These are phyloP conservation scores for Candida silvatica DNA, from an alignment of 805 yeast genomes.

Conservation along the genomic window DNA sequence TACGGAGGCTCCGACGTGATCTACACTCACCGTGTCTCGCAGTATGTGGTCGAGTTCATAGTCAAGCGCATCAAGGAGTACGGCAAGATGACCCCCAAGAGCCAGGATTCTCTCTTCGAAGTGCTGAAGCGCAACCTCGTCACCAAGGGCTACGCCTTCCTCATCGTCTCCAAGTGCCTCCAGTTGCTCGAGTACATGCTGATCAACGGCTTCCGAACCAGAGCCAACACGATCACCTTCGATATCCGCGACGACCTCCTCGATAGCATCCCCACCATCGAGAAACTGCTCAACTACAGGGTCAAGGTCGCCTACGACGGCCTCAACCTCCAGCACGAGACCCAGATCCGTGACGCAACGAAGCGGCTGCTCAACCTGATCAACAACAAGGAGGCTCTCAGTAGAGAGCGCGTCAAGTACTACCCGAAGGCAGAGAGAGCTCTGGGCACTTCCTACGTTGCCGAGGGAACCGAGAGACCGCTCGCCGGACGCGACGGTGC, in stretches of 20 bases:
- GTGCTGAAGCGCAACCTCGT: conserved; percentile 18
- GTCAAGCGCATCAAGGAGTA: conserved; percentile 13
- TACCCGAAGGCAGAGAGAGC: conserved; percentile 8
- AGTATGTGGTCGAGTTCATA: conserved; percentile 13
- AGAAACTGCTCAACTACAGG: conserved; percentile 8
- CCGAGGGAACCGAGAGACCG: too few relatives aligned
- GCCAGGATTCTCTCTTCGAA: conserved; percentile 7
- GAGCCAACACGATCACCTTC: conserved; percentile 7
- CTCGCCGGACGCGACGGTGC: too few relatives aligned
- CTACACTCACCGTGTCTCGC: conserved; percentile 12
- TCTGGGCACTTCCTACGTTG: too few relatives aligned
- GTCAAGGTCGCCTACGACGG: conserved; percentile 15
- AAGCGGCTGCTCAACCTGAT: conserved; percentile 9
- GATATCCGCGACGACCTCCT: conserved; percentile 16
- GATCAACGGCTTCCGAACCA: conserved; percentile 16
- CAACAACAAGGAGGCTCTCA: conserved; percentile 7
- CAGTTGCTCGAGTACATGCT: conserved; percentile 18
- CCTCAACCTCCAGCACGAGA: conserved; percentile 15
- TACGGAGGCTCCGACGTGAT: conserved; percentile 1
- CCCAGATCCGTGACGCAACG: conserved; percentile 12
- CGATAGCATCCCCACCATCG: conserved; percentile 9
- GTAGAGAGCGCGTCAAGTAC: conserved; percentile 11
- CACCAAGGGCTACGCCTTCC: conserved; percentile 21
- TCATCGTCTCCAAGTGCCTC: conserved; percentile 19
- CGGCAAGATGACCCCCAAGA: background rate